These are phyloP conservation scores for Lactarius vividus DNA, from an alignment of 768 basidiomycete genomes.

Conservation along the genomic window DNA sequence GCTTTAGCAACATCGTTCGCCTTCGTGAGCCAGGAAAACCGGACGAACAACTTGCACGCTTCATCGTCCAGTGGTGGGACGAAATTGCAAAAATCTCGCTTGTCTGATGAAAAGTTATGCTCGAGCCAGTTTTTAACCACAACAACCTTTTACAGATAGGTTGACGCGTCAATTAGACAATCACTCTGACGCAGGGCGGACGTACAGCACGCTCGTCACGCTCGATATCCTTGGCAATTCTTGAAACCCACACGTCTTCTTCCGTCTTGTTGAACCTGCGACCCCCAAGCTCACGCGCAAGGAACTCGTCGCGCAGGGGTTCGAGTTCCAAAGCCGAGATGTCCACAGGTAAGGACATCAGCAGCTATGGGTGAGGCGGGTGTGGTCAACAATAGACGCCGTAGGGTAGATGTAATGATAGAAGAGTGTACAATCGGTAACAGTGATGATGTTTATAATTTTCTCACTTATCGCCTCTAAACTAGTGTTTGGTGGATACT, in stretches of 20 bases:
- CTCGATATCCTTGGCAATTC: constrained; percentile 8
- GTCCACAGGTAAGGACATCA: constrained; percentile 4
- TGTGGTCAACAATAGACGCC: not conserved
- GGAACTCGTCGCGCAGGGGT: constrained; percentile 5
- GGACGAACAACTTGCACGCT: constrained; percentile 29
- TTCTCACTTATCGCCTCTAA: not conserved
- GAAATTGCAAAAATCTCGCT: constrained; percentile 11
- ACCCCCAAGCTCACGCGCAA: constrained; percentile 2
- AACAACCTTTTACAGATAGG: not conserved
- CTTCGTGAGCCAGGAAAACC: constrained; percentile 31
- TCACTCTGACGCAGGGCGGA: not conserved
- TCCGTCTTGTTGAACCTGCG: constrained; percentile 10
- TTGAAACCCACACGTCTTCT: constrained; percentile 13
- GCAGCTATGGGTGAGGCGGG: not conserved
- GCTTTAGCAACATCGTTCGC: not conserved
- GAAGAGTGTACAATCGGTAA: not conserved
- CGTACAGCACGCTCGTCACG: constrained; percentile 12
- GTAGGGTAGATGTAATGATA: not conserved
- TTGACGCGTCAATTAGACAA: not conserved
- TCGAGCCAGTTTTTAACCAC: constrained; percentile 16
- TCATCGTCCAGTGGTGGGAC: not conserved
- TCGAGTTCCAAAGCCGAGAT: not conserved
- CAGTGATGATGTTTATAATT: not conserved
- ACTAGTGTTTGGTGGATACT: not conserved
- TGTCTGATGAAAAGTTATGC: constrained; percentile 9